A percentile compares a stretch with the other conserved stretches of the same genome.
phyloP scores from a whole-genome alignment of 2,329 filamentous ascomycete genomes.

The Pseudocercospora pini-densiflorae region DNA sequence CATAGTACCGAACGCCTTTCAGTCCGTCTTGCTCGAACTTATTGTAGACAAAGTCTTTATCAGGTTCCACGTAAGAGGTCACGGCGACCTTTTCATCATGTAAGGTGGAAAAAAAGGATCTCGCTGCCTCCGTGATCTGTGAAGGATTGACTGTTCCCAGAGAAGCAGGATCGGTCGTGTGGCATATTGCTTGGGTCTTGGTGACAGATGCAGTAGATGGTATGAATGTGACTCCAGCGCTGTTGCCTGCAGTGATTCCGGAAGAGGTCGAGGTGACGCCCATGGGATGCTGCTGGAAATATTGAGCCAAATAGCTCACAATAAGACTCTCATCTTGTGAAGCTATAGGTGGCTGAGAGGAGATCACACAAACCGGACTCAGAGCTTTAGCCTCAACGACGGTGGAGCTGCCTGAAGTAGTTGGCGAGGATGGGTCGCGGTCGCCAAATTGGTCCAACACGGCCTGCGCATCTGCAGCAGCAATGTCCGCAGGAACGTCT shows the following conservation, averaged over 20 bases:
- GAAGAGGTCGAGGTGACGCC: neutral
- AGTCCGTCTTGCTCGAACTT: neutral
- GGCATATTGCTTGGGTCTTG: neutral
- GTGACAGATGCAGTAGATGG: neutral
- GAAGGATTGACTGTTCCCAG: neutral
- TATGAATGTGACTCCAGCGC: neutral
- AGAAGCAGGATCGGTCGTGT: neutral
- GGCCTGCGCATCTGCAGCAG: neutral
- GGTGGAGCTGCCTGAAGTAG: neutral
- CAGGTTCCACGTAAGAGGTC: neutral
- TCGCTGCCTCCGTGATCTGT: neutral
- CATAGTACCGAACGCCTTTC: neutral
- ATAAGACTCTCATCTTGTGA: neutral
- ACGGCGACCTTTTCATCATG: neutral
- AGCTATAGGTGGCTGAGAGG: neutral
- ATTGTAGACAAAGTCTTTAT: neutral
- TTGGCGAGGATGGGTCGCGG: neutral
- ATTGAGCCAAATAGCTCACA: neutral
- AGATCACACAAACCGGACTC: neutral
- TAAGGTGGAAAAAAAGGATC: neutral
- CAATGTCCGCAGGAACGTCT: neutral
- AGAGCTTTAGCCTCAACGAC: neutral
- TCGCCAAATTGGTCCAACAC: neutral
- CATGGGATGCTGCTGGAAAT: neutral
- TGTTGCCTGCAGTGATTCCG: neutral